A percentile compares a stretch with the other conserved stretches of the same genome.
phyloP scores from a whole-genome alignment of 1,139 yeast genomes.

The Debaryomyces robertsiae region DNA sequence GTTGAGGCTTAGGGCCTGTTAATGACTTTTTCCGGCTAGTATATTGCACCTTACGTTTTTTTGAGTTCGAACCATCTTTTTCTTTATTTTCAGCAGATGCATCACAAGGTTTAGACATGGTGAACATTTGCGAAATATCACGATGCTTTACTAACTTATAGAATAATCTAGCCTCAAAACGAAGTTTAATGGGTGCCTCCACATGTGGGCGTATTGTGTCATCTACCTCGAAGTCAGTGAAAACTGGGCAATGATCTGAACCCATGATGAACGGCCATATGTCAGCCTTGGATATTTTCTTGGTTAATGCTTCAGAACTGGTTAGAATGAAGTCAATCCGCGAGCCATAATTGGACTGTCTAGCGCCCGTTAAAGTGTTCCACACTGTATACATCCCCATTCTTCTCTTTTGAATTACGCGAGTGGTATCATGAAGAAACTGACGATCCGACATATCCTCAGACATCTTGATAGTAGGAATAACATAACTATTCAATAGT shows the following conservation, averaged over 20 bases:
- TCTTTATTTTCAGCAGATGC: not conserved
- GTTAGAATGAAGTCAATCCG: slow-evolving; percentile 77
- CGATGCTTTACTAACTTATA: slow-evolving; percentile 51
- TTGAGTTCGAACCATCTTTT: not conserved
- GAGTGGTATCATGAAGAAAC: slow-evolving; percentile 64
- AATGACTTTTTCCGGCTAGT: slow-evolving; percentile 16
- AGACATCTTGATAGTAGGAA: slow-evolving; percentile 18
- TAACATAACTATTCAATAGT: slow-evolving; percentile 43
- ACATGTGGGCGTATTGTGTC: slow-evolving; percentile 9
- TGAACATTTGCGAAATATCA: slow-evolving; percentile 58
- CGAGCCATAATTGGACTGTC: slow-evolving; percentile 86
- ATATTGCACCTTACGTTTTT: slow-evolving; percentile 16
- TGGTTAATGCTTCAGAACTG: slow-evolving; percentile 37
- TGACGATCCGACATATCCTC: slow-evolving; percentile 14
- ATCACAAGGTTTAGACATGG: not conserved
- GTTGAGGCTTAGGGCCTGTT: slow-evolving; percentile 13
- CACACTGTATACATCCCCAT: slow-evolving; percentile 85
- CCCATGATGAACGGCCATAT: slow-evolving; percentile 75
- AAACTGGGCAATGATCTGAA: slow-evolving; percentile 94
- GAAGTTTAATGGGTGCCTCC: slow-evolving; percentile 24
- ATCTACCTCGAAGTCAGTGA: slow-evolving; percentile 56
- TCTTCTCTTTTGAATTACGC: slow-evolving; percentile 58
- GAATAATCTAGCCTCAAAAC: slow-evolving; percentile 58
- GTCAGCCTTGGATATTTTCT: slow-evolving; percentile 49
- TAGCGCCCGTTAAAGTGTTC: slow-evolving; percentile 78